phyloP scores from a whole-genome alignment of 768 basidiomycete species.

The Mycena venus region DNA sequence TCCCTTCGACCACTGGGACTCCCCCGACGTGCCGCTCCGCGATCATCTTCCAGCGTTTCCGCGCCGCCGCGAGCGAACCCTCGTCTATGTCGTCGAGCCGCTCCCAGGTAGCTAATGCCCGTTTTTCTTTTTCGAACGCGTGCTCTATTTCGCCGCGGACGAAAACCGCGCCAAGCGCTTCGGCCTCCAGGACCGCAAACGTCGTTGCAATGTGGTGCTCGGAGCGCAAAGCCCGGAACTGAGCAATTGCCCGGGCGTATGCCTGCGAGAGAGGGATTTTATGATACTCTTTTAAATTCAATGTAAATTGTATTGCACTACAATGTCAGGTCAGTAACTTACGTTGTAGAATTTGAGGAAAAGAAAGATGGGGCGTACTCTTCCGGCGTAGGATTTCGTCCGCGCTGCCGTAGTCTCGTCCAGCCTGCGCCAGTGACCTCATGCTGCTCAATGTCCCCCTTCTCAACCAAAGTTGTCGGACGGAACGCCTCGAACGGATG shows the following conservation, averaged over 20 bases:
- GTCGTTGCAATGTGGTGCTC: slow-evolving; percentile 83
- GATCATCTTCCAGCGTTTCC: slow-evolving; percentile 85
- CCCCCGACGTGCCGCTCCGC: slow-evolving; percentile 60
- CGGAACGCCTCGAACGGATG: slow-evolving; percentile 97
- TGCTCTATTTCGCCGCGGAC: slow-evolving; percentile 70
- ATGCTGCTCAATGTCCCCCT: slow-evolving; percentile 68
- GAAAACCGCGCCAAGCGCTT: slow-evolving; percentile 78
- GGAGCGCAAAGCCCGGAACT: slow-evolving; percentile 91
- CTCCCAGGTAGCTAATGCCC: slow-evolving; percentile 71
- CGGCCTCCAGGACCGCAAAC: slow-evolving; percentile 86
- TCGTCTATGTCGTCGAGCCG: slow-evolving; percentile 68
- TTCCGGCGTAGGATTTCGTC: slow-evolving; percentile 87
- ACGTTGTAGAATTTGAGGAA: slow-evolving; percentile 26
- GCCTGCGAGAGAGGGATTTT: slow-evolving; percentile 78
- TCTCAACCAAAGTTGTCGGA: slow-evolving; percentile 82
- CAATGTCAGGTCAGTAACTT: neutral
- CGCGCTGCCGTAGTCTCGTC: slow-evolving; percentile 85
- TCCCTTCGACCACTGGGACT: slow-evolving; percentile 77
- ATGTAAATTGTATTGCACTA: slow-evolving; percentile 86
- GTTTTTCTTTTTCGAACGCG: slow-evolving; percentile 73
- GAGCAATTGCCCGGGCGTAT: slow-evolving; percentile 82
- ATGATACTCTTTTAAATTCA: slow-evolving; percentile 81
- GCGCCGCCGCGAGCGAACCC: slow-evolving; percentile 71
- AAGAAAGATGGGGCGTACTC: slow-evolving; percentile 73
- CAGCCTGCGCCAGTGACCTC: slow-evolving; percentile 73